phyloP scores from a whole-genome alignment of 1,139 yeast genomes.

The Protomyces lactucae-debilis region DNA sequence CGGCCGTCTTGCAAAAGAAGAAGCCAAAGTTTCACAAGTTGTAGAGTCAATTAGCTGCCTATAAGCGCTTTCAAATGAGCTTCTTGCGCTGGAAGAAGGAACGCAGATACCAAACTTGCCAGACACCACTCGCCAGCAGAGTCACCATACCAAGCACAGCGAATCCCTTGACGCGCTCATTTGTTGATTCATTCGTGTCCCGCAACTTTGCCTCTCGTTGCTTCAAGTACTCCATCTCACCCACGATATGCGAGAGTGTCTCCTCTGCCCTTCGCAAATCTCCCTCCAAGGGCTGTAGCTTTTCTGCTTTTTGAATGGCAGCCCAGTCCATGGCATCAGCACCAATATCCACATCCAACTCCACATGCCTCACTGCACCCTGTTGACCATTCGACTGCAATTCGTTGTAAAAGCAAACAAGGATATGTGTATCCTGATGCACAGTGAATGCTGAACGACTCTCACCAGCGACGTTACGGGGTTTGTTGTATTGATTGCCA shows the following conservation, averaged over 20 bases:
- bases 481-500: slow-evolving; percentile 43
- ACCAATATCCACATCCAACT: slow-evolving; percentile 89
- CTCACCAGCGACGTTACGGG: slow-evolving; percentile 49
- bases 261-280: slow-evolving; percentile 80
- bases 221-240: slow-evolving; percentile 76
- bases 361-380: slow-evolving; percentile 50
- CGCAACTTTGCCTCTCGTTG: slow-evolving; percentile 85
- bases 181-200: slow-evolving; percentile 94
- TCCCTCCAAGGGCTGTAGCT: slow-evolving; percentile 85
- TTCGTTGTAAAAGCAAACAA: slow-evolving; percentile 79
- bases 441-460: slow-evolving; percentile 70
- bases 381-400: slow-evolving; percentile 35
- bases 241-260: slow-evolving; percentile 69
- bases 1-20: slow-evolving; percentile 14
- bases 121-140: slow-evolving; percentile 18
- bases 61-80: slow-evolving; percentile 20
- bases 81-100: slow-evolving; percentile 30
- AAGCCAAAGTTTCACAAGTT: slow-evolving; percentile 13
- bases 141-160: slow-evolving; percentile 41
- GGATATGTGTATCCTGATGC: slow-evolving; percentile 76
- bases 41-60: neutral
- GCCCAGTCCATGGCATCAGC: slow-evolving; percentile 98
- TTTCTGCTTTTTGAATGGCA: slow-evolving; percentile 85
- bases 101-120: slow-evolving; percentile 28
- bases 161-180: slow-evolving; percentile 72